Evolutionary conservation across 2,329 filamentous ascomycete species (phyloP).

Genomic region (Neophaeococcomyces mojaviensis): DNA sequence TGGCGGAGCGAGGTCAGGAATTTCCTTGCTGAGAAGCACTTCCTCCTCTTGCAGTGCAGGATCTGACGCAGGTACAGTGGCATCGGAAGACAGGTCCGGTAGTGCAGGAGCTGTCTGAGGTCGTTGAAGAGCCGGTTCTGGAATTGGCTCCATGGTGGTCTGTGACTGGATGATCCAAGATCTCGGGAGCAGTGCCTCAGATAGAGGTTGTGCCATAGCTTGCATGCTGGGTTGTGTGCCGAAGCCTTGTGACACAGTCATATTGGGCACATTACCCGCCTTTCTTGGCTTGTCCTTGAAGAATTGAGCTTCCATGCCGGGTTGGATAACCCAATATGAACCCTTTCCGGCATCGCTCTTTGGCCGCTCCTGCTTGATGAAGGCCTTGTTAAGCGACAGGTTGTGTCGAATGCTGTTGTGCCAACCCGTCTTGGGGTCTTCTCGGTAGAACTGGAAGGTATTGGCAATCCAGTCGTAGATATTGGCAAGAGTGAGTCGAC

Average conservation of each 20-base stretch:
- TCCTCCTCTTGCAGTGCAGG: constrained; percentile 50
- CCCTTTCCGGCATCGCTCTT: constrained; percentile 98
- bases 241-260: constrained; percentile 34
- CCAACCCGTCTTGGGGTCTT: constrained; percentile 70
- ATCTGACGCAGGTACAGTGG: constrained; percentile 67
- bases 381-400: constrained; percentile 91
- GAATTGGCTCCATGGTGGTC: constrained; percentile 27
- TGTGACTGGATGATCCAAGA: constrained; percentile 28
- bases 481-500: constrained; percentile 79
- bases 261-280: constrained; percentile 28
- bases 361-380: constrained; percentile 88
- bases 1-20: constrained; percentile 29
- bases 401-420: constrained; percentile 99
- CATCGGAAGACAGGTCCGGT: constrained; percentile 64
- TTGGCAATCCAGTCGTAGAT: constrained; percentile 99
- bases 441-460: constrained; percentile 79
- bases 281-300: constrained; percentile 67
- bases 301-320: constrained; percentile 83
- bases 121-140: constrained; percentile 18
- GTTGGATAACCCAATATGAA: constrained; percentile 90
- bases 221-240: constrained; percentile 14
- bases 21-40: constrained; percentile 28
- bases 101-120: constrained; percentile 21
- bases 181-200: constrained; percentile 16
- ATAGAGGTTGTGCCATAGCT: constrained; percentile 18